Conservation (phyloP, 352 stramenopile species). For the Phytopythium cucurbitacearum region DNA sequence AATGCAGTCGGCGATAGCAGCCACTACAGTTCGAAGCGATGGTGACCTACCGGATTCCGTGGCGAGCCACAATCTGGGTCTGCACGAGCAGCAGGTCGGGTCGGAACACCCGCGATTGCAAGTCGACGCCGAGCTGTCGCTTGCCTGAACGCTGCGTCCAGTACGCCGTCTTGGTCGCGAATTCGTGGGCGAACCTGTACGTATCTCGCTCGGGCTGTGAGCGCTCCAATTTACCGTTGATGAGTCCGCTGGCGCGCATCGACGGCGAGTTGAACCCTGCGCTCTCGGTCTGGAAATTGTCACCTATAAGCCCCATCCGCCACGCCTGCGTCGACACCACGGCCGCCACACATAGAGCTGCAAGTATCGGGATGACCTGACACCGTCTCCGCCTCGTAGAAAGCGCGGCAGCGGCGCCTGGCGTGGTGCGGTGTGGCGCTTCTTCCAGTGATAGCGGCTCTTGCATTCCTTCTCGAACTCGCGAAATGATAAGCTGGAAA, state of each 20-base stretch:
- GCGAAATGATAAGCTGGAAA: too few species aligned
- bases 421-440: too few species aligned
- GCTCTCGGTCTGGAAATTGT: not conserved
- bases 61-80: constrained; percentile 53
- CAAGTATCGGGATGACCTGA: not conserved
- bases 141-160: constrained; percentile 11
- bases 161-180: constrained; percentile 55
- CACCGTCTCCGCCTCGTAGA: not conserved
- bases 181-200: constrained; percentile 26
- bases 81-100: constrained; percentile 45
- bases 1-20: not conserved
- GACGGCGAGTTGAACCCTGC: not conserved
- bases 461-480: too few species aligned
- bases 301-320: not conserved
- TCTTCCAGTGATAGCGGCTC: too few species aligned
- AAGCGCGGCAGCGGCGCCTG: not conserved
- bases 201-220: too few species aligned
- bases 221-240: not conserved
- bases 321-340: constrained; percentile 1
- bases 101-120: constrained; percentile 4
- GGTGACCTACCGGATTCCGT: constrained; percentile 45
- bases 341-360: not conserved
- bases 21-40: not conserved
- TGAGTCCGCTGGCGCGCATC: not conserved
- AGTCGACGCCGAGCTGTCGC: constrained; percentile 5